Percentiles rank a stretch among this genome's conserved stretches.
These are phyloP conservation scores for Sarocladiaceae sp. DNA, from an alignment of 2,329 filamentous ascomycete genomes.

Conservation along the genomic window DNA sequence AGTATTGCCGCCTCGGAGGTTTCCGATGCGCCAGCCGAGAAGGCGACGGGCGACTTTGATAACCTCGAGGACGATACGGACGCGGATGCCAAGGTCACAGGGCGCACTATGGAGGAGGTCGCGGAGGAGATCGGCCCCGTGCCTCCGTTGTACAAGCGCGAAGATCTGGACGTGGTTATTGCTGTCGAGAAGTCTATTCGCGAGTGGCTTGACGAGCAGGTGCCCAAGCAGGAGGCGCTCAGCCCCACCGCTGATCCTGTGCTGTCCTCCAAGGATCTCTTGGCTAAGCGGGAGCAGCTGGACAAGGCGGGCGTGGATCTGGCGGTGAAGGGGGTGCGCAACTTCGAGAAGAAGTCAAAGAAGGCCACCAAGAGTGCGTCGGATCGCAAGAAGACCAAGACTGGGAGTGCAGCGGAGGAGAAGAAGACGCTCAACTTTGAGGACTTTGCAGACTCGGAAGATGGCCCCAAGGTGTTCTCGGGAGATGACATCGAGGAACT, in stretches of 20 bases:
- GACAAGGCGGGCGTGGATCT: conserved; percentile 64
- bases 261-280: conserved; percentile 65
- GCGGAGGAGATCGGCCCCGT: conserved; percentile 43
- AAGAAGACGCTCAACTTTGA: conserved; percentile 36
- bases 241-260: conserved; percentile 66
- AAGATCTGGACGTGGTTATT: conserved; percentile 63
- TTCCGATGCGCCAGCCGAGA: conserved; percentile 38
- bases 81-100: conserved; percentile 31
- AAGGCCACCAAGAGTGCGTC: conserved; percentile 37
- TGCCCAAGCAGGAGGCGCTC: conserved; percentile 65
- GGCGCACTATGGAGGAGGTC: conserved; percentile 37
- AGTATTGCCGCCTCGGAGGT: conserved; percentile 32
- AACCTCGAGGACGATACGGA: conserved; percentile 69
- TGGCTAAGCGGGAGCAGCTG: conserved; percentile 62
- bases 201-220: conserved; percentile 69
- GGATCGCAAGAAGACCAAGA: conserved; percentile 22
- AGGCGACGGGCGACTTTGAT: conserved; percentile 53
- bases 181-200: conserved; percentile 55
- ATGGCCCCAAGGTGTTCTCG: conserved; percentile 23
- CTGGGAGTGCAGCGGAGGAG: conserved; percentile 26
- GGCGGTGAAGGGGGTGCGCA: conserved; percentile 60
- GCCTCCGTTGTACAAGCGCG: conserved; percentile 62
- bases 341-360: conserved; percentile 42
- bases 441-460: conserved; percentile 21
- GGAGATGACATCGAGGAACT: conserved; percentile 48